Percentiles rank a stretch among this genome's conserved stretches.
Conservation (phyloP, 2,329 filamentous ascomycete species). For the Esteya vermicola region DNA sequence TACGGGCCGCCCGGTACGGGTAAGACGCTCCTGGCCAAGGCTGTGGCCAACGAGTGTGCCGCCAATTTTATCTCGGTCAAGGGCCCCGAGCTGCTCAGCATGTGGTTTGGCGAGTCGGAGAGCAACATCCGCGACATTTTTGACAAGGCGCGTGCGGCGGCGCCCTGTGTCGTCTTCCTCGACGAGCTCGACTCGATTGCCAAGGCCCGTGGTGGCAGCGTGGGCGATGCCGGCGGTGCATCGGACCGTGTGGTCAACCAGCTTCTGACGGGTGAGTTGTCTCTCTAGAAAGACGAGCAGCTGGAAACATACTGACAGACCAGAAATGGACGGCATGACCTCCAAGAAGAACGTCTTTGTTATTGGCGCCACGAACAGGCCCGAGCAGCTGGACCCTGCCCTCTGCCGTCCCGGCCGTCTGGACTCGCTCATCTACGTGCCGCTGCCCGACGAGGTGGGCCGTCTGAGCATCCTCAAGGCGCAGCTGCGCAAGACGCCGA, state of each 20-base stretch:
- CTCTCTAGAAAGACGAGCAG: neutral
- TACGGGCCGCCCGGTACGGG: conserved; percentile 98
- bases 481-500: conserved; percentile 95
- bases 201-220: conserved; percentile 94
- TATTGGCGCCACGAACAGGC: conserved; percentile 96
- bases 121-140: conserved; percentile 99
- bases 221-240: conserved; percentile 91
- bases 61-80: conserved; percentile 99
- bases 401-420: conserved; percentile 97
- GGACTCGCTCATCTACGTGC: conserved; percentile 96
- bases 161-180: conserved; percentile 96
- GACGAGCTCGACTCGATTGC: conserved; percentile 98
- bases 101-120: conserved; percentile 99
- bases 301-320: neutral
- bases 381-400: conserved; percentile 95
- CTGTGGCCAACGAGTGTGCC: conserved; percentile 96
- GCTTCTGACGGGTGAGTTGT: conserved; percentile 54
- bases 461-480: conserved; percentile 85
- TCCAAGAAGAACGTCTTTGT: conserved; percentile 99
- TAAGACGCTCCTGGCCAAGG: conserved; percentile 99
- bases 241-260: conserved; percentile 99
- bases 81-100: conserved; percentile 93
- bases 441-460: conserved; percentile 81
- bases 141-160: conserved; percentile 96
- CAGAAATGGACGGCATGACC: conserved; percentile 98